Evolutionary conservation across 352 stramenopile species (phyloP).

Genomic region (Globisporangium cylindrosporum): DNA sequence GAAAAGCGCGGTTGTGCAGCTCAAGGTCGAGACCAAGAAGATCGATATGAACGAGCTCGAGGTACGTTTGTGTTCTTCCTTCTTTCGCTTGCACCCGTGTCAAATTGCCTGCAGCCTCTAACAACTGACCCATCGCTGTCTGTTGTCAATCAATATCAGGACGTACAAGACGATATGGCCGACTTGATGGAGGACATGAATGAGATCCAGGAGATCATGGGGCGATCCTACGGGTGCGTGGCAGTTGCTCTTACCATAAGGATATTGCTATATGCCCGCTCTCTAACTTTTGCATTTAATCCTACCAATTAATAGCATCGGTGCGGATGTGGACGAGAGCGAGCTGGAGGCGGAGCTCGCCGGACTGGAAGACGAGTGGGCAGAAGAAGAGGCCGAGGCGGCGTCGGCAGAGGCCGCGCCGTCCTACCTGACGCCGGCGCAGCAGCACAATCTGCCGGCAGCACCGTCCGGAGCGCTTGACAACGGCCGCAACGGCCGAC

Average conservation of each 20-base stretch:
- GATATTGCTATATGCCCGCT: neutral
- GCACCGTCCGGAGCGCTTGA: slow-evolving; percentile 49
- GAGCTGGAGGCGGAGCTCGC: slow-evolving; percentile 95
- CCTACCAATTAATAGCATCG: slow-evolving; percentile 35
- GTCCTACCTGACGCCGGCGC: slow-evolving; percentile 56
- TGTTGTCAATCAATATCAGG: slow-evolving; percentile 28
- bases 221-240: slow-evolving; percentile 90
- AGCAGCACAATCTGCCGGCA: slow-evolving; percentile 55
- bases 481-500: slow-evolving; percentile 20
- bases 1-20: slow-evolving; percentile 88
- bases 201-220: slow-evolving; percentile 97
- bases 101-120: neutral
- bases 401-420: slow-evolving; percentile 45
- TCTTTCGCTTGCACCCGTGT: neutral
- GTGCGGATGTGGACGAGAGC: slow-evolving; percentile 93
- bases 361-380: slow-evolving; percentile 93
- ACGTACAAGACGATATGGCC: slow-evolving; percentile 96
- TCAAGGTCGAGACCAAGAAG: slow-evolving; percentile 95
- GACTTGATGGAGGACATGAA: slow-evolving; percentile 98
- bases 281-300: neutral
- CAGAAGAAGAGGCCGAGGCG: slow-evolving; percentile 61
- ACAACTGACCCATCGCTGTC: neutral
- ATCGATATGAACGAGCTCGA: slow-evolving; percentile 96
- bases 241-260: neutral
- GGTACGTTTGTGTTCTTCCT: slow-evolving; percentile 24